Percentiles rank a stretch among this genome's conserved stretches.
Evolutionary conservation across 1,139 yeast species (phyloP).

Genomic region (Kodamaea suecica): DNA sequence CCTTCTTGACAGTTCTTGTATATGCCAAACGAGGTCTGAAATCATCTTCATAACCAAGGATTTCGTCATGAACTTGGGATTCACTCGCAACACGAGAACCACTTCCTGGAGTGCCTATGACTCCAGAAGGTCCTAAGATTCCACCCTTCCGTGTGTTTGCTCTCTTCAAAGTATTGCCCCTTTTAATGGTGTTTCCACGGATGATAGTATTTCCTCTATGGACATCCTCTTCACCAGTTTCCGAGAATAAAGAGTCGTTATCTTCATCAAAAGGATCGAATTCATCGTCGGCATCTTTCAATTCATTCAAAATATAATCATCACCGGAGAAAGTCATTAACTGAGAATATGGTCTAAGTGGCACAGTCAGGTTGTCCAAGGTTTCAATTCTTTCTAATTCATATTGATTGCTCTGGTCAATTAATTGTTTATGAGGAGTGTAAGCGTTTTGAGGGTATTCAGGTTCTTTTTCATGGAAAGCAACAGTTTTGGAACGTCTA

Average conservation of each 20-base stretch:
- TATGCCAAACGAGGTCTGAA: slow-evolving; percentile 43
- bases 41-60: slow-evolving; percentile 33
- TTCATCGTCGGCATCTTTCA: slow-evolving; percentile 41
- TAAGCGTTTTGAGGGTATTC: slow-evolving; percentile 35
- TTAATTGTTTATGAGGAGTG: slow-evolving; percentile 25
- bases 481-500: slow-evolving; percentile 28
- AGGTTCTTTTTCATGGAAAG: slow-evolving; percentile 35
- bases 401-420: slow-evolving; percentile 22
- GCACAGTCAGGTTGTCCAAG: slow-evolving; percentile 14
- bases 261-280: slow-evolving; percentile 48
- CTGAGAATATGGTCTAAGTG: slow-evolving; percentile 22
- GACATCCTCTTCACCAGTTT: slow-evolving; percentile 39
- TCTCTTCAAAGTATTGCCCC: slow-evolving; percentile 32
- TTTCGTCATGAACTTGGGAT: slow-evolving; percentile 2
- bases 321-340: slow-evolving; percentile 35
- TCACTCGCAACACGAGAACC: too few species aligned
- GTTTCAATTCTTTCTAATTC: slow-evolving; percentile 23
- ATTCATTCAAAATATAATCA: slow-evolving; percentile 40
- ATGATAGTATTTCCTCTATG: slow-evolving; percentile 35
- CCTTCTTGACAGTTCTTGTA: slow-evolving; percentile 49
- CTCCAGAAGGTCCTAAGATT: not conserved
- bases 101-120: too few species aligned
- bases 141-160: slow-evolving; percentile 18
- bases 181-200: slow-evolving; percentile 20
- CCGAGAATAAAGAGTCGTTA: slow-evolving; percentile 40